These are phyloP conservation scores for Candida vaughaniae DNA, from an alignment of 805 yeast genomes.

Conservation along the genomic window DNA sequence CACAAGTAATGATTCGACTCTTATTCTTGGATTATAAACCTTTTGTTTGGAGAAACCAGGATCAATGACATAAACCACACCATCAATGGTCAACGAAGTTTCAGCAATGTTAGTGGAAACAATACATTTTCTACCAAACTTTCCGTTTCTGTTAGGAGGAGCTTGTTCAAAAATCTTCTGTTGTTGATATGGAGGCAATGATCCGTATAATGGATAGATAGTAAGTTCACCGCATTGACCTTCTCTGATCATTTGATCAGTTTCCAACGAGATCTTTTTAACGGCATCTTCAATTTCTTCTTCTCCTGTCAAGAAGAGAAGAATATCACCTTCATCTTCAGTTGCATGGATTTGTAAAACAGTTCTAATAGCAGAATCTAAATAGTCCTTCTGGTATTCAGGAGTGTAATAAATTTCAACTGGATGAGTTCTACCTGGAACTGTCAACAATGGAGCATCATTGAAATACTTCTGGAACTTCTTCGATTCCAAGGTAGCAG, in stretches of 20 bases:
- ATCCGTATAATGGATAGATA: slow-evolving; percentile 94
- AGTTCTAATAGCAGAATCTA: slow-evolving; percentile 93
- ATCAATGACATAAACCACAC: slow-evolving; percentile 95
- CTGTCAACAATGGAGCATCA: slow-evolving; percentile 91
- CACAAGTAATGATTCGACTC: slow-evolving; percentile 91
- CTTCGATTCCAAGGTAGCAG: slow-evolving; percentile 96
- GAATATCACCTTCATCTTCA: slow-evolving; percentile 88
- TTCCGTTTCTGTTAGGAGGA: slow-evolving; percentile 72
- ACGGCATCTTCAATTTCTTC: slow-evolving; percentile 98
- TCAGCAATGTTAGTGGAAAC: slow-evolving; percentile 96
- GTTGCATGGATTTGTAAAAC: slow-evolving; percentile 96
- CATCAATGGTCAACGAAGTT: slow-evolving; percentile 95
- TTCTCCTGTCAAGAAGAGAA: slow-evolving; percentile 90
- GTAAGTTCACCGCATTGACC: slow-evolving; percentile 85
- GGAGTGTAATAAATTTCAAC: slow-evolving; percentile 97
- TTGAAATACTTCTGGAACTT: slow-evolving; percentile 89
- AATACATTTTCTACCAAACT: slow-evolving; percentile 94
- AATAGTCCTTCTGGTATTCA: slow-evolving; percentile 90
- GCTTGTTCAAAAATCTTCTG: slow-evolving; percentile 93
- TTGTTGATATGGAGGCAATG: slow-evolving; percentile 94
- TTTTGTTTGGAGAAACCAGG: slow-evolving; percentile 97
- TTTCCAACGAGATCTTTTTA: slow-evolving; percentile 81
- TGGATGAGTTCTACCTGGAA: slow-evolving; percentile 97
- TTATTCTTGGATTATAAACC: slow-evolving; percentile 91
- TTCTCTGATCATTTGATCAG: slow-evolving; percentile 85